Conservation (phyloP, 139 green algal genomes). For the Pseudopediastrum boryanum region DNA sequence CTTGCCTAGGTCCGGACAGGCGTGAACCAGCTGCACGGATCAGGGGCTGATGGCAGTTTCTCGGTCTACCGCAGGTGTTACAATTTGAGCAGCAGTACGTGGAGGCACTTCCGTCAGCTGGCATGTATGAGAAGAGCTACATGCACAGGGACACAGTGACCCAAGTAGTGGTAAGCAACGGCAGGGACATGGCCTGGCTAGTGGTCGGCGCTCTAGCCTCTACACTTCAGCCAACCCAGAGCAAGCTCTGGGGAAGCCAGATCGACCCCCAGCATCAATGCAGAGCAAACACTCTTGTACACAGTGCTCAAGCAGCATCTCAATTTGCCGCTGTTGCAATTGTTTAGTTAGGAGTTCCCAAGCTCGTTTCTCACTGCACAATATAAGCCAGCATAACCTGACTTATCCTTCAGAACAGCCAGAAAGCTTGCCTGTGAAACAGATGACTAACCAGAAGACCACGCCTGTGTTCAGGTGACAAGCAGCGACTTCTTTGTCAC, state of each 20-base stretch:
- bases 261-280: neutral
- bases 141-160: constrained; percentile 98
- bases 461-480: constrained; percentile 35
- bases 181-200: too few relatives aligned
- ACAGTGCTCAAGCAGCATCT: too few relatives aligned
- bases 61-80: constrained; percentile 60
- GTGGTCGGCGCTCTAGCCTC: too few relatives aligned
- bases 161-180: constrained; percentile 74
- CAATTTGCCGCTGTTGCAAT: too few relatives aligned
- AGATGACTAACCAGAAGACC: neutral
- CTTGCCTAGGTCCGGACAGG: neutral
- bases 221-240: too few relatives aligned
- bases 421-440: too few relatives aligned
- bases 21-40: neutral
- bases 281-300: too few relatives aligned
- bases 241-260: too few relatives aligned
- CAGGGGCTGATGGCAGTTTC: neutral
- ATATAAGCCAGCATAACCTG: too few relatives aligned
- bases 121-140: constrained; percentile 97
- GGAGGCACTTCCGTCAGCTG: constrained; percentile 66
- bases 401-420: too few relatives aligned
- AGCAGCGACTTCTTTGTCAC: constrained; percentile 84
- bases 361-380: too few relatives aligned
- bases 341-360: too few relatives aligned
- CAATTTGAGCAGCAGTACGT: constrained; percentile 82